phyloP scores from a whole-genome alignment of 2,329 filamentous ascomycete genomes.

The Penicillium sp. region DNA sequence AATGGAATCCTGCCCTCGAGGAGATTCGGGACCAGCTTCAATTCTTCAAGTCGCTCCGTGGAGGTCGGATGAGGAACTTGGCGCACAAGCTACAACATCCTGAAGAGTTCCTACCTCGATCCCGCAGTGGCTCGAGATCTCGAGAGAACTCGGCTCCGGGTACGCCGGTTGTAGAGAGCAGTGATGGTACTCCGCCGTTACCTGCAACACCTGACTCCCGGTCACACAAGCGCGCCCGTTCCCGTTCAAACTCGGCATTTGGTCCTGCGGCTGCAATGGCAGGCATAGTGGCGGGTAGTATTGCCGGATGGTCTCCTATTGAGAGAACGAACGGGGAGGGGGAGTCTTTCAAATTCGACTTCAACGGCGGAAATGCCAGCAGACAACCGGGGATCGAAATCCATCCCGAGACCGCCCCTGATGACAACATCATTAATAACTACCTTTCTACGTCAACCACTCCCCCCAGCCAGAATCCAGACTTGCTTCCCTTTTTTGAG shows the following conservation, averaged over 20 bases:
- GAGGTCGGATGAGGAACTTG: slow-evolving; percentile 64
- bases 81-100: slow-evolving; percentile 68
- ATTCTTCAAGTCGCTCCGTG: slow-evolving; percentile 67
- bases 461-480: slow-evolving; percentile 54
- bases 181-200: slow-evolving; percentile 38
- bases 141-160: slow-evolving; percentile 55
- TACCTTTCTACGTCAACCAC: slow-evolving; percentile 39
- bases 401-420: slow-evolving; percentile 51
- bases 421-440: slow-evolving; percentile 51
- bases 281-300: slow-evolving; percentile 68
- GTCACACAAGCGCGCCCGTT: slow-evolving; percentile 55
- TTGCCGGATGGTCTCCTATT: slow-evolving; percentile 68
- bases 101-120: slow-evolving; percentile 48
- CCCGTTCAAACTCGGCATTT: slow-evolving; percentile 63
- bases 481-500: slow-evolving; percentile 50
- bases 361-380: slow-evolving; percentile 44
- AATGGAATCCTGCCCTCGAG: slow-evolving; percentile 66
- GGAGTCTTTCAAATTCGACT: slow-evolving; percentile 44
- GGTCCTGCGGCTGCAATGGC: slow-evolving; percentile 68
- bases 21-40: slow-evolving; percentile 68
- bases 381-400: slow-evolving; percentile 52
- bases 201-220: slow-evolving; percentile 61
- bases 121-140: slow-evolving; percentile 48
- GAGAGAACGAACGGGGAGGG: slow-evolving; percentile 50
- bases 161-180: slow-evolving; percentile 59